Evolutionary conservation across 768 basidiomycete genomes (phyloP), one percentile per base, ranked within the genome.

Genomic region (Agrocybe praecox): DNA sequence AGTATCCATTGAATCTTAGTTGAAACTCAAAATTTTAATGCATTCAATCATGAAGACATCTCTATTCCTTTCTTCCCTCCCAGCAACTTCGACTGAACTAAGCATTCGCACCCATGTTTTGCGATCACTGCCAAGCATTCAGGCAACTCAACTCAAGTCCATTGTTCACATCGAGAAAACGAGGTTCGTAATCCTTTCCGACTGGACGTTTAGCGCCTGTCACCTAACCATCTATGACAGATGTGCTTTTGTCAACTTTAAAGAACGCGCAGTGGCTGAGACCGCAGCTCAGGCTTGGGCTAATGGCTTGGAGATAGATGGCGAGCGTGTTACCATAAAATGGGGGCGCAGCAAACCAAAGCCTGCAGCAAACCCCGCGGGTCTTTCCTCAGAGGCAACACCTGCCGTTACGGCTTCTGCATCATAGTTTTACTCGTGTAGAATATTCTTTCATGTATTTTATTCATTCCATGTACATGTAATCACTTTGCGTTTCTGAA

Each of bases 191-290:
- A 12, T 60, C 14, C 14, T n/a, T 40, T 26, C 12, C 12, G 51
- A 33, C 46, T 9, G 50, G 19, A 21, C 10, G 10, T n/a, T 2
- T 46, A 22, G 18, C 33, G 36, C 21, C n/a, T 23, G 33, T 33
- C 36, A 22, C 45, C 18, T 55, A 1, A 46, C 24, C 40, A 49
- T 45, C 45, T 46, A 49, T 19, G 8, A 15, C 56, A 92, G 92
- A 72, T 96, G 95, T 73, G 97, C 96, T 1, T 99, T 99, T 71
- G 82, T 97, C 52, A 98, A 98, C 71, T 98, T 98, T 77, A 87
- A 82, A 62, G 85, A 90, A 52, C 83, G 97, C 18, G 66, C 78
- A 6, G 78, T 84, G n/a, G 96, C 97, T 15, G 97, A 99, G 73
- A 76, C 78, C 15, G 94, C 92, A 0, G 96, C 96, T 0, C 85